Conservation (phyloP, 1,139 yeast species). For the Candida gigantensis region DNA sequence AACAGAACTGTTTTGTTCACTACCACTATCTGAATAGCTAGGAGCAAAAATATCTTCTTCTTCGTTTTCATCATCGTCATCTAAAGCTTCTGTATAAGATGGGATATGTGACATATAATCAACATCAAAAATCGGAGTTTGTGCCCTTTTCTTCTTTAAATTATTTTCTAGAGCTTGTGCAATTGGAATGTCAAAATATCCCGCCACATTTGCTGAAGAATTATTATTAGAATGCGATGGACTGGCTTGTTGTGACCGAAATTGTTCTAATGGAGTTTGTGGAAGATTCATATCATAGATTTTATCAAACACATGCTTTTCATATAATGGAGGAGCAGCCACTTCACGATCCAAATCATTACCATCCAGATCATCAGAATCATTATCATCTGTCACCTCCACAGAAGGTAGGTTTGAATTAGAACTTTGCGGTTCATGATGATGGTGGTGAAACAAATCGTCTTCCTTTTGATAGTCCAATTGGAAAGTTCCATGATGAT, state of each 20-base stretch:
- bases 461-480: constrained; percentile 35
- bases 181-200: constrained; percentile 32
- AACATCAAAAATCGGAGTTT: constrained; percentile 12
- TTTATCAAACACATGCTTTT: constrained; percentile 37
- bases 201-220: constrained; percentile 21
- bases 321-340: constrained; percentile 46
- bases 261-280: constrained; percentile 42
- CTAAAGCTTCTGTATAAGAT: constrained; percentile 25
- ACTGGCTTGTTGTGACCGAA: constrained; percentile 24
- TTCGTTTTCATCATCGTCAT: constrained; percentile 21
- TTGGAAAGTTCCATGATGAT: constrained; percentile 50
- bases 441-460: constrained; percentile 25
- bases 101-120: constrained; percentile 22
- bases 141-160: constrained; percentile 6
- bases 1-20: constrained; percentile 5
- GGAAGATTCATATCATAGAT: constrained; percentile 38
- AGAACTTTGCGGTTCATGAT: constrained; percentile 17
- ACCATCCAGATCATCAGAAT: constrained; percentile 13
- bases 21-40: constrained; percentile 16
- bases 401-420: constrained; percentile 18
- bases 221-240: constrained; percentile 21
- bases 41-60: constrained; percentile 23
- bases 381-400: constrained; percentile 13
- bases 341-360: constrained; percentile 32
- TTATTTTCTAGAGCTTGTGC: constrained; percentile 12